Conservation (phyloP, 2,329 filamentous ascomycete genomes). For the Exophiala viscosa region DNA sequence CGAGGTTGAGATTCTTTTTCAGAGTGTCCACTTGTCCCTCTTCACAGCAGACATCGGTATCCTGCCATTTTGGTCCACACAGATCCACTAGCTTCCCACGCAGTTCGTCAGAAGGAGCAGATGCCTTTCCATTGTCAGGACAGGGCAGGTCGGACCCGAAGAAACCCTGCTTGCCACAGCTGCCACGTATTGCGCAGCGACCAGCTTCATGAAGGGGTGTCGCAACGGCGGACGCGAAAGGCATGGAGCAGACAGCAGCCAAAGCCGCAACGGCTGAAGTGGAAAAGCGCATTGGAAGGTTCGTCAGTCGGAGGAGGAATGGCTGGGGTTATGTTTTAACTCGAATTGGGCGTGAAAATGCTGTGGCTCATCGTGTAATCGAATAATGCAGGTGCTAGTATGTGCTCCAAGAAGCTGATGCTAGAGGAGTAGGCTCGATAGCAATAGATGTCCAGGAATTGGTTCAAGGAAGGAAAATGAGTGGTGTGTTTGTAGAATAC, state of each 20-base stretch:
- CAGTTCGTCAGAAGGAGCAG: slow-evolving; percentile 66
- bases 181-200: slow-evolving; percentile 82
- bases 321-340: background rate
- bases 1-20: slow-evolving; percentile 78
- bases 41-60: slow-evolving; percentile 80
- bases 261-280: slow-evolving; percentile 9
- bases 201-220: slow-evolving; percentile 72
- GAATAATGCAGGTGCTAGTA: background rate
- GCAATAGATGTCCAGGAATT: background rate
- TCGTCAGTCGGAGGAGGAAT: background rate
- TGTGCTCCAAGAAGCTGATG: background rate
- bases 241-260: slow-evolving; percentile 13
- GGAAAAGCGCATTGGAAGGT: slow-evolving; percentile 13
- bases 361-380: background rate
- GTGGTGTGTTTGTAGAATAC: slow-evolving; percentile 6
- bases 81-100: slow-evolving; percentile 76
- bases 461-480: background rate
- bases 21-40: slow-evolving; percentile 78
- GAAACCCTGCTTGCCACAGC: slow-evolving; percentile 85
- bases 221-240: slow-evolving; percentile 9
- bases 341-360: background rate
- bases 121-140: slow-evolving; percentile 80
- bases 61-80: slow-evolving; percentile 82
- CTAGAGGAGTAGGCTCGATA: background rate
- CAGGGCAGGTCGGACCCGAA: slow-evolving; percentile 90